Percentiles rank a stretch among this genome's conserved stretches.
phyloP scores from a whole-genome alignment of 257 asterid species.

The Striga asiatica region DNA sequence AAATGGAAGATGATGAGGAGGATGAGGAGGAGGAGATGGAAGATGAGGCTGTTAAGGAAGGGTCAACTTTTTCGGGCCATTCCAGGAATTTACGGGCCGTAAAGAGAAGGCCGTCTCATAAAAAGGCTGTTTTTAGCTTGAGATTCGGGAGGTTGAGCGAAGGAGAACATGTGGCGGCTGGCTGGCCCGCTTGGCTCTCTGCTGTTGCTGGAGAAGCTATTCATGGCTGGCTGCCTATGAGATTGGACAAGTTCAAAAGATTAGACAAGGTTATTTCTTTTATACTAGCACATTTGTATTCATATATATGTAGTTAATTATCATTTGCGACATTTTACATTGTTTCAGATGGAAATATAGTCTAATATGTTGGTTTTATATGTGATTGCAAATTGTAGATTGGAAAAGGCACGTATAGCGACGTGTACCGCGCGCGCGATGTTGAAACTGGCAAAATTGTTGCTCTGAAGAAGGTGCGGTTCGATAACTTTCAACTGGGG shows the following conservation, averaged over 20 bases:
- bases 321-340: neutral
- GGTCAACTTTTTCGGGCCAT: constrained; percentile 3
- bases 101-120: constrained; percentile 30
- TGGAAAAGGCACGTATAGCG: constrained; percentile 96
- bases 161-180: constrained; percentile 61
- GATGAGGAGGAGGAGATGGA: constrained; percentile 29
- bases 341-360: neutral
- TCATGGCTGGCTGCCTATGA: constrained; percentile 74
- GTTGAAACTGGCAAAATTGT: constrained; percentile 59
- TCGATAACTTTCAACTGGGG: constrained; percentile 79
- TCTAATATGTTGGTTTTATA: neutral
- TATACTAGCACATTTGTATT: neutral
- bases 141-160: constrained; percentile 68
- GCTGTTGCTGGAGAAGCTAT: constrained; percentile 91
- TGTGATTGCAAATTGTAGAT: constrained; percentile 30
- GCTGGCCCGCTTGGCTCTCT: constrained; percentile 94
- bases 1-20: constrained; percentile 32
- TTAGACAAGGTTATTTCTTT: constrained; percentile 54
- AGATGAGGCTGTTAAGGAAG: constrained; percentile 10
- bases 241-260: constrained; percentile 64
- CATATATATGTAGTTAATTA: no score
- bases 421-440: constrained; percentile 77
- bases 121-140: constrained; percentile 44
- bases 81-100: constrained; percentile 25
- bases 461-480: constrained; percentile 90